Conservation (phyloP, 208 protist genomes). For the Leishmania arabica region DNA sequence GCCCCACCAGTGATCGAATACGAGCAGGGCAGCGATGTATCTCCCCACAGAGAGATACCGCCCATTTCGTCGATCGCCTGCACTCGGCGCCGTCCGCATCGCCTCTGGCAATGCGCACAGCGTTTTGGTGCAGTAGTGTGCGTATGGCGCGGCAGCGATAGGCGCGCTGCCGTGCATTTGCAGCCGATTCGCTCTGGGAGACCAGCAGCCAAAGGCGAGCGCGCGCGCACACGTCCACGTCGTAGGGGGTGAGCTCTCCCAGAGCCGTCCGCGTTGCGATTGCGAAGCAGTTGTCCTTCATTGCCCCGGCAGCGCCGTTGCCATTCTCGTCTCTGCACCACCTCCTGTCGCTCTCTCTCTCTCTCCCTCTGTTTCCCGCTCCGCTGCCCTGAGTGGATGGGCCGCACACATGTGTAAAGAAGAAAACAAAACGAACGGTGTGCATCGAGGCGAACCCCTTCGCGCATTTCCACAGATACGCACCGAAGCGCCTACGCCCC, state of each 20-base stretch:
- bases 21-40: background rate
- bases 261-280: background rate
- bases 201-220: background rate
- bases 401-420: background rate
- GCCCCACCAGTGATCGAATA: background rate
- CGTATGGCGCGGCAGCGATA: background rate
- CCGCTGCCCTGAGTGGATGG: too few species aligned
- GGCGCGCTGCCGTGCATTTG: background rate
- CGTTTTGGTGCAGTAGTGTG: background rate
- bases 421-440: background rate
- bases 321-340: background rate
- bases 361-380: background rate
- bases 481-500: background rate
- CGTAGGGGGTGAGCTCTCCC: background rate
- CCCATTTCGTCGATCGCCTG: background rate
- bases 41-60: background rate
- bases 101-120: background rate
- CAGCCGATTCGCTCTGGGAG: background rate
- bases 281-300: background rate
- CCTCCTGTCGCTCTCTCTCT: background rate
- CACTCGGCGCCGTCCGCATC: background rate
- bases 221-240: background rate
- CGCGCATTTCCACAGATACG: background rate
- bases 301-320: background rate
- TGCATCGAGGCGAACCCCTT: background rate